Conservation (phyloP, 768 basidiomycete species). For the Asterophora lycoperdoides region DNA sequence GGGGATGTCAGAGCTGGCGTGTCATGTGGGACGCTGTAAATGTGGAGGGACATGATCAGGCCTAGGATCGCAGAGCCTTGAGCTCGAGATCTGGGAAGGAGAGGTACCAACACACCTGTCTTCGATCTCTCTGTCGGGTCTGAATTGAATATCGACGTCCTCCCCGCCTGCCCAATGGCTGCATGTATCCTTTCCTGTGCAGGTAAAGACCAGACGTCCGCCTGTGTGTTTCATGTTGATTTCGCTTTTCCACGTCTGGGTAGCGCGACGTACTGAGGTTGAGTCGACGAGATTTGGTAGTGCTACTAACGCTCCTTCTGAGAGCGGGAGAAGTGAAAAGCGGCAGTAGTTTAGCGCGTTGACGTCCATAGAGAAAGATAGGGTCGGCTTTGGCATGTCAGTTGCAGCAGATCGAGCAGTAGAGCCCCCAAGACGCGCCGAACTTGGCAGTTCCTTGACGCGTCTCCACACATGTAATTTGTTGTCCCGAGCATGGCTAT, state of each 20-base stretch:
- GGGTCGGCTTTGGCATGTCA: constrained; percentile 43
- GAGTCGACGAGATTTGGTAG: constrained; percentile 90
- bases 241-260: neutral
- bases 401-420: constrained; percentile 38
- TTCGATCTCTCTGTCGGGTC: constrained; percentile 18
- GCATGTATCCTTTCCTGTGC: constrained; percentile 69
- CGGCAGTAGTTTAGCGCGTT: constrained; percentile 93
- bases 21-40: constrained; percentile 37
- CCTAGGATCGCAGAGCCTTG: constrained; percentile 38
- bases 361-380: constrained; percentile 74
- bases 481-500: constrained; percentile 82
- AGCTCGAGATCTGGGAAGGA: neutral
- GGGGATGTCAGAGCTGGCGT: constrained; percentile 23
- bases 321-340: constrained; percentile 58
- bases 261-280: constrained; percentile 18
- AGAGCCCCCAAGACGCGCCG: constrained; percentile 49
- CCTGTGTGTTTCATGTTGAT: constrained; percentile 40
- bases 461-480: constrained; percentile 69
- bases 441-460: constrained; percentile 38
- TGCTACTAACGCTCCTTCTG: constrained; percentile 55
- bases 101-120: constrained; percentile 26
- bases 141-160: constrained; percentile 31
- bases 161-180: constrained; percentile 64
- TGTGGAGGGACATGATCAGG: constrained; percentile 84
- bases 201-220: constrained; percentile 59